Evolutionary conservation across 345 rosid genomes (phyloP).

Genomic region (Angophora floribunda): DNA sequence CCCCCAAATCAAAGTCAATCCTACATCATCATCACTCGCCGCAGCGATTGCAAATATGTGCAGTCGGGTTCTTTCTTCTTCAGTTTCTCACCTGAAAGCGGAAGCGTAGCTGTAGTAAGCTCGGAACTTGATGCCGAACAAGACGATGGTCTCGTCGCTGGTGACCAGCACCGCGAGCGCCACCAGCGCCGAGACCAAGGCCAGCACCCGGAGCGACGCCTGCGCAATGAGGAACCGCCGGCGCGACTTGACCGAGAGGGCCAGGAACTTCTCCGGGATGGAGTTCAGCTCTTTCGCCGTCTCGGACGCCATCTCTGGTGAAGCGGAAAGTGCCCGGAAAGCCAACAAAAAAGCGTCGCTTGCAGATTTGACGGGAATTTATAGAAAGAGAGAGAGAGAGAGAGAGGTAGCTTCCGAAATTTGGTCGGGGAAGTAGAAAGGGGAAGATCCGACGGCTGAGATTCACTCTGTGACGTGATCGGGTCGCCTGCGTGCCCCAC

Average conservation of each 20-base stretch:
- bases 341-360: not conserved
- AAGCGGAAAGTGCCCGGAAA: not conserved
- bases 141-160: constrained; percentile 4
- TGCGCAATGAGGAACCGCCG: constrained; percentile 16
- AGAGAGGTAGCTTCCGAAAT: not conserved
- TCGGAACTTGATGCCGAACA: constrained; percentile 9
- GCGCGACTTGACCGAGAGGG: not conserved
- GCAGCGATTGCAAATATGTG: not conserved
- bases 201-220: constrained; percentile 18
- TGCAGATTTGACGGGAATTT: not conserved
- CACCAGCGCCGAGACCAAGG: constrained; percentile 22
- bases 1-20: not conserved
- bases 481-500: not conserved
- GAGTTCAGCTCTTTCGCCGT: not conserved
- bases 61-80: not conserved
- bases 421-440: not conserved
- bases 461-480: not conserved
- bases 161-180: constrained; percentile 27
- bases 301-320: not conserved
- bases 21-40: not conserved
- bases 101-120: constrained; percentile 32
- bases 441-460: not conserved
- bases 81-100: constrained; percentile 20
- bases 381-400: not conserved
- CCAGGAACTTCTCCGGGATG: not conserved